A percentile compares a stretch with the other conserved stretches of the same genome.
Conservation (phyloP, 257 asterid species). For the Scutellaria baicalensis region DNA sequence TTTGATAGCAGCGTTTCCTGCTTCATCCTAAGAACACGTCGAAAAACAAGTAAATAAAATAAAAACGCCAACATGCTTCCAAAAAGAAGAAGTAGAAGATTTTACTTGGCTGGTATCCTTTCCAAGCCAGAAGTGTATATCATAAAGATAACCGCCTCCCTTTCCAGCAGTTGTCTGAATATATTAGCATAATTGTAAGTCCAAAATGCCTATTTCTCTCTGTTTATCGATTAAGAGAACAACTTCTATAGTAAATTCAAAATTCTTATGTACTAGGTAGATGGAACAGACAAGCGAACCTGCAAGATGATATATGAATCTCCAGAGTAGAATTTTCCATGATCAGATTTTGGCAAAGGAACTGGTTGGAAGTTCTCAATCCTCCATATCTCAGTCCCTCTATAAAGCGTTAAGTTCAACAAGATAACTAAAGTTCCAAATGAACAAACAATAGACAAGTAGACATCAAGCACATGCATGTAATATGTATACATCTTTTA, state of each 20-base stretch:
- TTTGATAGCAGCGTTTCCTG: constrained; percentile 93
- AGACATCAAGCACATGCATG: background rate
- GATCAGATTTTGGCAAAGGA: constrained; percentile 74
- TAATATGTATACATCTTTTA: background rate
- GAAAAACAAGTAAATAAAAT: constrained; percentile 5
- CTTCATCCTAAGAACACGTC: constrained; percentile 62
- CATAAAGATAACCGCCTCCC: constrained; percentile 80
- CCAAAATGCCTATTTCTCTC: background rate
- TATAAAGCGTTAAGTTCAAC: constrained; percentile 40
- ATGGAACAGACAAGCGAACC: constrained; percentile 33
- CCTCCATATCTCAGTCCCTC: constrained; percentile 98
- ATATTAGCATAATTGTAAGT: background rate
- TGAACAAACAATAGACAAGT: background rate
- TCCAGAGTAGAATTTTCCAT: constrained; percentile 91
- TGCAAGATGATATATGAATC: constrained; percentile 89
- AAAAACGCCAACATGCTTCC: background rate
- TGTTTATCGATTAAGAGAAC: background rate
- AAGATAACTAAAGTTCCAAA: constrained; percentile 2
- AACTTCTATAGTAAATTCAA: background rate
- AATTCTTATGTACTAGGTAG: background rate
- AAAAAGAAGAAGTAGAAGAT: background rate
- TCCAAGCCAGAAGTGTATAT: constrained; percentile 95
- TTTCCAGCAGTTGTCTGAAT: constrained; percentile 71
- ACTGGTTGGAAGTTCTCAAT: constrained; percentile 89
- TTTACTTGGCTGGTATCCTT: constrained; percentile 93